phyloP scores from a whole-genome alignment of 148 eudicot species.

The Cornus suecica region DNA sequence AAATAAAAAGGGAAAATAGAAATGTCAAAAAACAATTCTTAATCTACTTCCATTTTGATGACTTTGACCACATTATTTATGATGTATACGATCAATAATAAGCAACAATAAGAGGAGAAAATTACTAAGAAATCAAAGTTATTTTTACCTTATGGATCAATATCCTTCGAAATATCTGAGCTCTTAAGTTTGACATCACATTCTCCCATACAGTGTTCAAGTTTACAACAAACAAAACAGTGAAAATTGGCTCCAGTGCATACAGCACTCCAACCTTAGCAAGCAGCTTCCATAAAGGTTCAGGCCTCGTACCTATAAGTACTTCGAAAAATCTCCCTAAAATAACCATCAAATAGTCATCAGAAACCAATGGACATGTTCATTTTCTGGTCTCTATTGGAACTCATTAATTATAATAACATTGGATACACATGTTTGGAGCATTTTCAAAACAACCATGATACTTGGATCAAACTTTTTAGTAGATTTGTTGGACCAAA shows the following conservation, averaged over 20 bases:
- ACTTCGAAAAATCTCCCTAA: slow-evolving; percentile 91
- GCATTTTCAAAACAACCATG: too few relatives aligned
- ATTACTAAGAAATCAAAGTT: background rate
- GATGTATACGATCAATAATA: background rate
- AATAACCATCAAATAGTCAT: slow-evolving; percentile 16
- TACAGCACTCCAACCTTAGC: slow-evolving; percentile 67
- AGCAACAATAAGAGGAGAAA: background rate
- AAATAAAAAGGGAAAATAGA: too few relatives aligned
- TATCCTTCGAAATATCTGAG: slow-evolving; percentile 81
- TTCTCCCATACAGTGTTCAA: slow-evolving; percentile 92
- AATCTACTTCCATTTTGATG: background rate
- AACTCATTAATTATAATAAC: background rate
- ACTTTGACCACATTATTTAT: background rate
- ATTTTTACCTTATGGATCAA: slow-evolving; percentile 80
- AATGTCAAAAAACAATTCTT: too few relatives aligned
- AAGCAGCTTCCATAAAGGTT: slow-evolving; percentile 74
- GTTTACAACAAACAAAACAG: slow-evolving; percentile 74
- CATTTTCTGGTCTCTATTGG: background rate
- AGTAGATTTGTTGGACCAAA: too few relatives aligned
- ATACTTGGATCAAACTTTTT: too few relatives aligned
- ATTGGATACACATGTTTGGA: background rate
- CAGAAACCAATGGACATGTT: background rate
- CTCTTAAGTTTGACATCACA: slow-evolving; percentile 95
- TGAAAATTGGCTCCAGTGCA: slow-evolving; percentile 82
- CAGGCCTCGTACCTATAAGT: slow-evolving; percentile 65